Evolutionary conservation across 352 stramenopile genomes (phyloP).

Genomic region (Blastocystis sp.): DNA sequence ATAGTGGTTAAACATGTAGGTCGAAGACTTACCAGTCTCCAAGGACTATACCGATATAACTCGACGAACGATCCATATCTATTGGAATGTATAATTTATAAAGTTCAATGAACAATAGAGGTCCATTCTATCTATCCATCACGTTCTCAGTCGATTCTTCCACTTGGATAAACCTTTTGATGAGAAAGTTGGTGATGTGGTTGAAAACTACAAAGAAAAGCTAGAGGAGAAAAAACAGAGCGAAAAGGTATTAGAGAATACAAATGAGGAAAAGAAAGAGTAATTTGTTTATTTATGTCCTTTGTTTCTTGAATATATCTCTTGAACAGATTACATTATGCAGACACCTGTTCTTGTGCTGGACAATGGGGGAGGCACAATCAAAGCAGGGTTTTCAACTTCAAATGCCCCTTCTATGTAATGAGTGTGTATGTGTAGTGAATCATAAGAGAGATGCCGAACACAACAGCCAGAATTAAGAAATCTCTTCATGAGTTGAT

Average conservation of each 20-base stretch:
- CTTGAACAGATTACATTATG: not conserved
- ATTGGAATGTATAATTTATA: slow-evolving; percentile 13
- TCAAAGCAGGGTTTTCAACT: slow-evolving; percentile 33
- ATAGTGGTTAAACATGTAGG: not conserved
- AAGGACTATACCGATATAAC: slow-evolving; percentile 50
- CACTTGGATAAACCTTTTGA: slow-evolving; percentile 42
- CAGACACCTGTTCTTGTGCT: slow-evolving; percentile 22
- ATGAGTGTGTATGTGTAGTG: not conserved
- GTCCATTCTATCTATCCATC: slow-evolving; percentile 26
- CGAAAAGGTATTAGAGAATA: not conserved
- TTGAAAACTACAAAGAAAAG: slow-evolving; percentile 1
- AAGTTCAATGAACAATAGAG: not conserved
- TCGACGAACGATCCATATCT: not conserved
- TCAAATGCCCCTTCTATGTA: not conserved
- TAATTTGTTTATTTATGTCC: not conserved
- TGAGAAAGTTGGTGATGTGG: slow-evolving; percentile 3
- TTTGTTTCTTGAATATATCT: slow-evolving; percentile 18
- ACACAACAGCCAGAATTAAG: slow-evolving; percentile 36
- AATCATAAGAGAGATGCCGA: slow-evolving; percentile 2
- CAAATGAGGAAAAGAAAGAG: not conserved
- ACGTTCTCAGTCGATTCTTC: not conserved
- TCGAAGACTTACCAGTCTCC: not conserved
- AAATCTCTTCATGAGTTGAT: slow-evolving; percentile 61
- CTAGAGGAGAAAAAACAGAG: not conserved
- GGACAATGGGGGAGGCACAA: slow-evolving; percentile 45